Percentiles rank a stretch among this genome's conserved stretches.
phyloP scores from a whole-genome alignment of 495 filamentous ascomycete genomes.

The Tuber calosporum region DNA sequence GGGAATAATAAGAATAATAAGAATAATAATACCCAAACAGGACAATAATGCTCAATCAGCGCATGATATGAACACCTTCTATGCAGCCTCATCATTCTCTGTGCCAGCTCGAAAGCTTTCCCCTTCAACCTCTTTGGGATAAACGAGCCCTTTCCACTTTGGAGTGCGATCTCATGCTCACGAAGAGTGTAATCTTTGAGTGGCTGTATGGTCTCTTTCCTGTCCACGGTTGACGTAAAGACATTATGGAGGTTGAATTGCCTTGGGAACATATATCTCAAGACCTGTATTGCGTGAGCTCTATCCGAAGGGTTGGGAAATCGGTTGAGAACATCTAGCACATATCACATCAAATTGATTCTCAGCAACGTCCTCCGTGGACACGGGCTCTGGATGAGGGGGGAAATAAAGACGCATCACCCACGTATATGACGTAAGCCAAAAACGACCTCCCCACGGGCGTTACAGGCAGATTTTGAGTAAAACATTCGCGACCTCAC shows the following conservation, averaged over 20 bases:
- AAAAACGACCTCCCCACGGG: constrained; percentile 58
- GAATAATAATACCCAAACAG: constrained; percentile 40
- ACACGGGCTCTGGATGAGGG: constrained; percentile 6
- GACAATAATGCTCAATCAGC: constrained; percentile 75
- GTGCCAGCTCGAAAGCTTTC: constrained; percentile 51
- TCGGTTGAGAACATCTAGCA: constrained; percentile 75
- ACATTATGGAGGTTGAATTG: constrained; percentile 88
- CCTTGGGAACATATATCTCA: constrained; percentile 89
- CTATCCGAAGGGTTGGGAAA: constrained; percentile 50
- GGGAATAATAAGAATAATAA: not conserved
- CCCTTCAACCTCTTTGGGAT: constrained; percentile 75
- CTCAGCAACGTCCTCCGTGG: constrained; percentile 10
- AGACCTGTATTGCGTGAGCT: constrained; percentile 60
- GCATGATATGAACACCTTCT: constrained; percentile 66
- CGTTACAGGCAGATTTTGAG: constrained; percentile 61
- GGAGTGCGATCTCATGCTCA: constrained; percentile 68
- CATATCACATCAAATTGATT: constrained; percentile 2
- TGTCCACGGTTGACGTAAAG: constrained; percentile 64
- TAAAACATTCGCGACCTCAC: constrained; percentile 82
- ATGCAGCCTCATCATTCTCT: constrained; percentile 62
- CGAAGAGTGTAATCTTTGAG: constrained; percentile 77
- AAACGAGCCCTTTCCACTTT: constrained; percentile 27
- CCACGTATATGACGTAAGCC: constrained; percentile 75
- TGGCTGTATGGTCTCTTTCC: constrained; percentile 56
- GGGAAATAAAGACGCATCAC: constrained; percentile 41